These are phyloP conservation scores for Leccinum truebloodii DNA, from an alignment of 768 basidiomycete species.

Conservation along the genomic window DNA sequence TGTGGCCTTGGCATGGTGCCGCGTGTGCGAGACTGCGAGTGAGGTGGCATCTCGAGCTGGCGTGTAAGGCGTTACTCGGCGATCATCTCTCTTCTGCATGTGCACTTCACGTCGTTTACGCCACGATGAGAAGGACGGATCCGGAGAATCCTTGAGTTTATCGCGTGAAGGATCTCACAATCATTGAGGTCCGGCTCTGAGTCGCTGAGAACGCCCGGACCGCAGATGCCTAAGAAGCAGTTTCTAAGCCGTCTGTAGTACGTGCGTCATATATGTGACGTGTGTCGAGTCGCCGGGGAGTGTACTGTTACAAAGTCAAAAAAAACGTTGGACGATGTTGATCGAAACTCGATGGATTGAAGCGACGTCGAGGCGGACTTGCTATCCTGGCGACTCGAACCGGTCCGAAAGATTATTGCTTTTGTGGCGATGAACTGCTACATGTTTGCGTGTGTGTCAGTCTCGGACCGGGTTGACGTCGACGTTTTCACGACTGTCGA, in stretches of 20 bases:
- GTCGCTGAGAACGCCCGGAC: not conserved
- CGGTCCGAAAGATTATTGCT: not conserved
- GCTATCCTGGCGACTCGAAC: not conserved
- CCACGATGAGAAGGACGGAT: not conserved
- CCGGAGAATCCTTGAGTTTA: not conserved
- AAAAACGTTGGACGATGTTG: not conserved
- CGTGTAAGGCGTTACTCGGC: not conserved
- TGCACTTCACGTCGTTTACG: not conserved
- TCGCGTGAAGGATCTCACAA: not conserved
- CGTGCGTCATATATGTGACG: not conserved
- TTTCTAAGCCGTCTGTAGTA: not conserved
- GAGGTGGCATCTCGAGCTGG: not conserved
- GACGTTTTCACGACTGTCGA: too few relatives aligned
- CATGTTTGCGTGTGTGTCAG: too few relatives aligned
- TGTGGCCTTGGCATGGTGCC: not conserved
- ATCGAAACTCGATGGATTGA: not conserved
- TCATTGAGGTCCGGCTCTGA: not conserved
- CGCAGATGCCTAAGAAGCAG: not conserved
- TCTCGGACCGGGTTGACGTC: too few relatives aligned
- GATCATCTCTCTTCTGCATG: not conserved
- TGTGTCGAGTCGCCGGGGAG: not conserved
- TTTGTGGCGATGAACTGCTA: not conserved
- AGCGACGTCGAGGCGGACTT: not conserved
- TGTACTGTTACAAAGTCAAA: not conserved
- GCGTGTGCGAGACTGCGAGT: not conserved